A percentile compares a stretch with the other conserved stretches of the same genome.
These are phyloP conservation scores for Psilocybe sp. DNA, from an alignment of 768 basidiomycete species.

Conservation along the genomic window DNA sequence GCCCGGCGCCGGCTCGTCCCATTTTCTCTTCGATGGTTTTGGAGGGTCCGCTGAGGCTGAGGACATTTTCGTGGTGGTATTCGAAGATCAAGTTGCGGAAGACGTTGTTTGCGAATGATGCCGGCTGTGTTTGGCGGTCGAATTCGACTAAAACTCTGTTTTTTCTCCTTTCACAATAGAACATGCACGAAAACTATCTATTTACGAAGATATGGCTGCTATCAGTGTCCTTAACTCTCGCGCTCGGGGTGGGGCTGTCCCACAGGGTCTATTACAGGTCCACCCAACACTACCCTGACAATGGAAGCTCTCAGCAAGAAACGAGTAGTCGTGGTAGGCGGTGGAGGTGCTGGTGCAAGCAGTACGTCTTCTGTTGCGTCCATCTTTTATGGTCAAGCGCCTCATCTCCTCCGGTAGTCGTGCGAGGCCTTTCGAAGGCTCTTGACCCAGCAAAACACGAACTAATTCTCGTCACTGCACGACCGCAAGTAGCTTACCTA, in stretches of 20 bases:
- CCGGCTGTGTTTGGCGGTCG: no score
- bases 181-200: no score
- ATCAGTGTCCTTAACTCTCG: no score
- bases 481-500: conserved; percentile 44
- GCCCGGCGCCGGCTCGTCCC: conserved; percentile 62
- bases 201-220: no score
- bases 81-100: neutral
- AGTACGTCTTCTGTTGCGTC: neutral
- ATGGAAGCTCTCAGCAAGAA: conserved; percentile 7
- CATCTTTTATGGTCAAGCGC: neutral
- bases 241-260: no score
- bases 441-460: conserved; percentile 44
- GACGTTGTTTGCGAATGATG: conserved; percentile 4
- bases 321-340: conserved; percentile 34
- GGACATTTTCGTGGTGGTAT: conserved; percentile 3
- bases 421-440: conserved; percentile 38
- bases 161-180: no score
- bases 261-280: neutral
- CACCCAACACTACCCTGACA: neutral
- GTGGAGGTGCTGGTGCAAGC: conserved; percentile 46
- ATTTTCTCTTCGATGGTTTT: conserved; percentile 29
- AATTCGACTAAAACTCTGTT: no score
- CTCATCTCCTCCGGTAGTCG: conserved; percentile 21
- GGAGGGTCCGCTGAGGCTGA: conserved; percentile 14
- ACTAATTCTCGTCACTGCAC: conserved; percentile 49